Base-by-base conservation (phyloP, 2,329 filamentous ascomycete genomes). In the Mariannaea elegans region DNA sequence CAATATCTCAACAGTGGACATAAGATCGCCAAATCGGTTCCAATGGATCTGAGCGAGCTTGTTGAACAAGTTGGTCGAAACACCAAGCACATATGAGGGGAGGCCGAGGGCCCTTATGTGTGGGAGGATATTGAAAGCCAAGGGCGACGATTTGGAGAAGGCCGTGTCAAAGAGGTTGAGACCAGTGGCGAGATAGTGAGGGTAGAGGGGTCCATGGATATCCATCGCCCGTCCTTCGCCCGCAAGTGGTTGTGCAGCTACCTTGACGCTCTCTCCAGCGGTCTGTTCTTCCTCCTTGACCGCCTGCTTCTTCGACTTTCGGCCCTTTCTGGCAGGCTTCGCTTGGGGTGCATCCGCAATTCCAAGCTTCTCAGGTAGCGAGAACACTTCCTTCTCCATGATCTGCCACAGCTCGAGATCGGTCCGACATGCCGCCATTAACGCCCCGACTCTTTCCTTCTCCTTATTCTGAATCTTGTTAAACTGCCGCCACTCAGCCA, bases 1-100 rank as follows among this genome's bases (percentile, higher is more conserved):
- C 5, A 92, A 76, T 2, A 90, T 72, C 4, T 81, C 77, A 48
- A 87, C 75, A 21, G 90, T 83, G 1, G 80, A 80, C 3, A 70
- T 64, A 2, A 86, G 78, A 67, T 92, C 86, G 19, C 85, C 82
- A 63, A 86, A 84, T 10, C 85, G 83, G 31, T 77, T 74, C 86
- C 89, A 92, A 55, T 87, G 79, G 19, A 89, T 82, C 13, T 80
- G 75, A 21, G 92, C 80, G 31, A 93, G 81, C 47, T 86, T 81
- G 70, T 90, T 88, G 78, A 91, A 94, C 39, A 94, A 85, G 0
- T 83, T 78, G 0, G 90, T 90, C 16, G 87, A 88, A 6, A 86
- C 88, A 46, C 90, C 91, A 1, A 94, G 82, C 7, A 92, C 87
- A 69, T 90, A 92, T 0, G 89, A 90, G 1, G 86, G 84, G 2